Evolutionary conservation across 768 basidiomycete genomes (phyloP), one percentile per base, ranked within the genome.

Genomic region (Krasilnikovozyma curviuscula): DNA sequence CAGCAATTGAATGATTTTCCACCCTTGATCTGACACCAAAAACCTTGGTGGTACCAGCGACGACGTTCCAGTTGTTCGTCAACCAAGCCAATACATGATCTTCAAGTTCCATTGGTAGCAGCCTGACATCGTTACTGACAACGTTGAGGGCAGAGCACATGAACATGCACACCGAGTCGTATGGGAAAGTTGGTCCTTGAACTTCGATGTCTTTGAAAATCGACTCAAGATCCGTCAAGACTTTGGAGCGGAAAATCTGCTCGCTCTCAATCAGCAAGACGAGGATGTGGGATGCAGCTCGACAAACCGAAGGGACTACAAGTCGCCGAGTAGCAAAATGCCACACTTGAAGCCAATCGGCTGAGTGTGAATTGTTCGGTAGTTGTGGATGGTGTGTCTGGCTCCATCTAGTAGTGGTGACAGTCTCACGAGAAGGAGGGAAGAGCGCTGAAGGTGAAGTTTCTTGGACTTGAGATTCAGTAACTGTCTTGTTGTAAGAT

Each of bases 101-200:
- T 61, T 84, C 80, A n/a, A 91, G 66, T 25, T 78, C 78, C 72
- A 86, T 73, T 14, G 80, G 74, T 64, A 83, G 83, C 14, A 95
- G 65, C 18, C 79, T 73, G 49, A 81, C 78, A 59, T 97, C 86
- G 58, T 79, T 77, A 49, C 73, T 76, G 0, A 84, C 78, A 21
- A 84, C 68, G 16, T 68, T 70, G 40, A 95, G 67, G 47, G 76
- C 79, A 24, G 73, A 67, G 5, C 73, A 66, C 39, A 95, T 69
- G 60, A 97, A 85, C 48, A 70, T 68, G 68, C 89, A 93, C 32
- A 91, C 84, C 1, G 89, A 77, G 59, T 98, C 93, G 57, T 73
- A 81, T 0, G 88, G 85, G 57, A 74, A 78, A 13, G 76, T 67
- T 2, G 89, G 88, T 0, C 88, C 89, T 65, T 97, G 91, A 14